Evolutionary conservation across 2,329 filamentous ascomycete species (phyloP).

Genomic region (Scopulariopsis brevicaulis): DNA sequence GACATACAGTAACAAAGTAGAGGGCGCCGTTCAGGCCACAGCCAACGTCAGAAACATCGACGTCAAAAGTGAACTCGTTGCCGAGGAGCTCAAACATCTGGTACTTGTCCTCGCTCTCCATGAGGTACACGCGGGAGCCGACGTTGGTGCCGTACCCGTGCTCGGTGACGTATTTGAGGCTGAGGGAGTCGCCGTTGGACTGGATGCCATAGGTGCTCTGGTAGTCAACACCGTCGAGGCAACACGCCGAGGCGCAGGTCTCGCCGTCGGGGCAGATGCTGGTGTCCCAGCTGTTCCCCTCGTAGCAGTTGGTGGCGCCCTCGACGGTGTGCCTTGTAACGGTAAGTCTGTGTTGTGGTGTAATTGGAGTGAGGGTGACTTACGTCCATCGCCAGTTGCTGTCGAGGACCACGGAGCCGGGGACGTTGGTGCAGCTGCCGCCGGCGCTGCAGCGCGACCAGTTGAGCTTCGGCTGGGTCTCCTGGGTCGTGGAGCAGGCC

Average conservation of each 20-base stretch:
- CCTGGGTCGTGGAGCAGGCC: slow-evolving; percentile 32
- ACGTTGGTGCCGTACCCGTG: slow-evolving; percentile 26
- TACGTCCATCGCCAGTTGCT: slow-evolving; percentile 51
- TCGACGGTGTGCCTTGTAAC: slow-evolving; percentile 20
- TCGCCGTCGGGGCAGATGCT: slow-evolving; percentile 23
- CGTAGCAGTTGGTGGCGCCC: slow-evolving; percentile 34
- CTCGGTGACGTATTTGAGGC: slow-evolving; percentile 39
- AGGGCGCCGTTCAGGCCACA: slow-evolving; percentile 58
- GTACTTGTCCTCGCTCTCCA: slow-evolving; percentile 43
- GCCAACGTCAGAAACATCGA: slow-evolving; percentile 48
- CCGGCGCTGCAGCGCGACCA: slow-evolving; percentile 40
- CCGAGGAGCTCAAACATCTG: slow-evolving; percentile 48
- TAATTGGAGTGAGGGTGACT: neutral
- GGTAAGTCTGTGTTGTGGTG: neutral
- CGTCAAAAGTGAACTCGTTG: slow-evolving; percentile 55
- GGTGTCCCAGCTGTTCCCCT: slow-evolving; percentile 24
- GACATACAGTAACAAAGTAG: slow-evolving; percentile 33
- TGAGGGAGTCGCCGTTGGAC: slow-evolving; percentile 31
- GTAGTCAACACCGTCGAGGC: slow-evolving; percentile 34
- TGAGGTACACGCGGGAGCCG: slow-evolving; percentile 43
- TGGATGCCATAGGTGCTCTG: slow-evolving; percentile 32
- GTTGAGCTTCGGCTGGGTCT: slow-evolving; percentile 39
- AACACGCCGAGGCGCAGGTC: slow-evolving; percentile 31
- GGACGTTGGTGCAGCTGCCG: slow-evolving; percentile 36
- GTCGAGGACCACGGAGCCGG: slow-evolving; percentile 42